Percentiles rank a stretch among this genome's conserved stretches.
These are phyloP conservation scores for Ceratonia siliqua DNA, from an alignment of 306 rosid species.

Conservation along the genomic window DNA sequence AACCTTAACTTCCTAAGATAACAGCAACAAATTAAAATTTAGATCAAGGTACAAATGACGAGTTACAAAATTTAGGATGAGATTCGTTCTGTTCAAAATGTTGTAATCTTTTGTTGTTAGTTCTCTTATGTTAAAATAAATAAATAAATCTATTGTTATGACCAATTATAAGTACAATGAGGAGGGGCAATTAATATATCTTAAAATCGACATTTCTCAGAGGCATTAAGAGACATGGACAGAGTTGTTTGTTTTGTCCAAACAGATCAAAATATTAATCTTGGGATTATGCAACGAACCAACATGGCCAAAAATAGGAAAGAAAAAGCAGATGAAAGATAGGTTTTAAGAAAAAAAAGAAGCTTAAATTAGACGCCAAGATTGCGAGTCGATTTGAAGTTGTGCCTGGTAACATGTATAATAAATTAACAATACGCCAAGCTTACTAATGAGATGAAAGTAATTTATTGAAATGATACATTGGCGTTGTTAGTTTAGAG, in stretches of 20 bases:
- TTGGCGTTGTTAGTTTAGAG: constrained; percentile 15
- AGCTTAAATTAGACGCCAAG: background rate
- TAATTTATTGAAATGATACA: background rate
- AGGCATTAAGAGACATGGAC: background rate
- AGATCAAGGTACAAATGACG: background rate
- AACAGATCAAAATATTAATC: background rate
- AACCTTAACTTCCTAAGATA: background rate
- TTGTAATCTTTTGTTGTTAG: background rate
- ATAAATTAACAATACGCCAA: background rate
- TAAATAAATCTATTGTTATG: no score
- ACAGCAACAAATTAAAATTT: background rate
- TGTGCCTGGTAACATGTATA: background rate
- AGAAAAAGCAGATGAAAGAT: background rate
- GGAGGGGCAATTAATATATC: background rate
- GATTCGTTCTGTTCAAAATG: background rate
- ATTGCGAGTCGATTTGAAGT: background rate
- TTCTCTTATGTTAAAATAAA: background rate
- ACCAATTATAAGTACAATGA: background rate
- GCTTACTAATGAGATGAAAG: background rate
- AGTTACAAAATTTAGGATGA: background rate
- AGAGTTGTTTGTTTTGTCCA: background rate
- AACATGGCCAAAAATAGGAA: background rate
- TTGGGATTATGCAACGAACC: background rate
- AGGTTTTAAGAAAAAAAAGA: background rate
- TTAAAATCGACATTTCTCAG: background rate